Base-by-base conservation (phyloP, 1,139 yeast species). In the Debaryomycetaceae sp. region DNA sequence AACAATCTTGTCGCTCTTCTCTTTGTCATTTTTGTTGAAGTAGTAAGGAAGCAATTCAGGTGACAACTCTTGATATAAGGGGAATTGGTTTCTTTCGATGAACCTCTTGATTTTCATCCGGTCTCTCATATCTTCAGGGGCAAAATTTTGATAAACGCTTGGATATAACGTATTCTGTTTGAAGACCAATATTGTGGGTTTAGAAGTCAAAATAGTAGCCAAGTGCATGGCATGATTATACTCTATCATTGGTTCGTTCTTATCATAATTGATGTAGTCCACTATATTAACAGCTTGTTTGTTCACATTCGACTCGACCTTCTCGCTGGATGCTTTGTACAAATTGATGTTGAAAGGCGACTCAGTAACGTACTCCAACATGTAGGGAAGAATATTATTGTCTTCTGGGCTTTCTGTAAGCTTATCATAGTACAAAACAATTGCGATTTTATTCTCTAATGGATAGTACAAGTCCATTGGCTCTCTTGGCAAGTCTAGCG, bases 61-160 rank as follows among this genome's bases (percentile, higher is more conserved):
- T 0, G 78, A 75, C 42, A 84, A 60, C 51, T 81, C 83, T 44
- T 71, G 76, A 42, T 78, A 63, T 17, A 76, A 60, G 6, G 89
- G 88, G 45, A 66, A 63, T 39, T 75, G 68, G 50, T 76, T 72
- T 41, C 65, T 62, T 27, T 62, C 55, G 24, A 84, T 64, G 64
- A 84, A 84, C 9, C 70, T 55, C 50, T 71, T 57, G n/a, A 86
- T 66, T 39, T 67, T 64, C 14, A 66, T 68, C 29, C 63, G 62
- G 49, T 78, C 72, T 51, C 91, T 72, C 50, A 79, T 72, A 53
- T 84, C 87, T 45, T 80, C 80, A 2, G 87, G 78, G 0, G 83
- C 81, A 61, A 79, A 80, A 46, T 78, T 80, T 53, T 80, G 86
- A 53, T 63, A 83, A 5, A 83, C 73, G 6, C 68, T 65, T 0